Percentiles rank a stretch among this genome's conserved stretches.
Conservation (phyloP, 768 basidiomycete species). For the Collybia sp. region DNA sequence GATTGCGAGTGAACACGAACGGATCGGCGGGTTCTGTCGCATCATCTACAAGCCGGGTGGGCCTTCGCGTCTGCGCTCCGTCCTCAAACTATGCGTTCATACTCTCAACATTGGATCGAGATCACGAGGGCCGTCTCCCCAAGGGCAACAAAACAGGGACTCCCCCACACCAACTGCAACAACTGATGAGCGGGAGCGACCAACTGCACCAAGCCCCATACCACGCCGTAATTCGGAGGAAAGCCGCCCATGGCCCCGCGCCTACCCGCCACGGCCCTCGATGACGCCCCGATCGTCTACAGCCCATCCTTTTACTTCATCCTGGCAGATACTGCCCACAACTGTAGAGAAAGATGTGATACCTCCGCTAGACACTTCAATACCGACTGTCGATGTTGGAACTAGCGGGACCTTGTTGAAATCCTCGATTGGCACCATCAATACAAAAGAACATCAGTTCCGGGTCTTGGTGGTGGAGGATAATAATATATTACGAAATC, state of each 20-base stretch:
- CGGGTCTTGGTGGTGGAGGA: constrained; percentile 88
- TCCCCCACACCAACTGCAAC: background rate
- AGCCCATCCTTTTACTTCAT: constrained; percentile 29
- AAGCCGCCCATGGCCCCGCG: constrained; percentile 12
- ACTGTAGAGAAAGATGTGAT: constrained; percentile 21
- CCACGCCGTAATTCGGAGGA: constrained; percentile 49
- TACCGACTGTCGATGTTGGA: constrained; percentile 49
- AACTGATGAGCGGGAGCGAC: constrained; percentile 3
- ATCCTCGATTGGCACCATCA: constrained; percentile 54
- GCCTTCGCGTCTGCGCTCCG: constrained; percentile 64
- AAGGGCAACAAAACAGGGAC: background rate
- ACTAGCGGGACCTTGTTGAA: constrained; percentile 65
- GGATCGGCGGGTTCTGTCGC: constrained; percentile 84
- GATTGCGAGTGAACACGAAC: constrained; percentile 67
- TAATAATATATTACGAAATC: constrained; percentile 76
- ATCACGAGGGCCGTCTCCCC: constrained; percentile 10
- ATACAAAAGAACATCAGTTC: constrained; percentile 37
- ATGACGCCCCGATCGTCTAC: constrained; percentile 53
- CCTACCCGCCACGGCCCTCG: constrained; percentile 33
- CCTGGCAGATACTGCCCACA: constrained; percentile 29
- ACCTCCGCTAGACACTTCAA: constrained; percentile 20
- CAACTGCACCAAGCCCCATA: constrained; percentile 8
- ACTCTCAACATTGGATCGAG: constrained; percentile 43
- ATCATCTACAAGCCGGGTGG: constrained; percentile 87
- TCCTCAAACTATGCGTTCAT: constrained; percentile 61